A percentile compares a stretch with the other conserved stretches of the same genome.
Evolutionary conservation across 768 basidiomycete species (phyloP).

Genomic region (Suillus bovinus): DNA sequence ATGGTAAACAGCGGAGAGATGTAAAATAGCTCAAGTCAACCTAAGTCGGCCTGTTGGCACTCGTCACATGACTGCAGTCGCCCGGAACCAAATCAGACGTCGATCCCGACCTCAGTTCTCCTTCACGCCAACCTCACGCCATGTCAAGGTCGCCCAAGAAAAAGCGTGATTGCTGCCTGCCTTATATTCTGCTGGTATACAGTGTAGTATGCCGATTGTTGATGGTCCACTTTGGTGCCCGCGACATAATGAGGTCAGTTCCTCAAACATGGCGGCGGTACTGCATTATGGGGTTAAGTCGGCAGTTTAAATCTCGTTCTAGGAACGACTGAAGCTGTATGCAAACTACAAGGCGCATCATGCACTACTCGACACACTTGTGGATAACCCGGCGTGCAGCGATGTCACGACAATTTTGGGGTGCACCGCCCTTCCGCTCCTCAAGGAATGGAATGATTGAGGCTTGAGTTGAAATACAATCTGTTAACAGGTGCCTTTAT

Average conservation of each 20-base stretch:
- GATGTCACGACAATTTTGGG: constrained; percentile 24
- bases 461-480: constrained; percentile 34
- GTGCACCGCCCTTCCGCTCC: constrained; percentile 32
- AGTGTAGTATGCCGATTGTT: constrained; percentile 15
- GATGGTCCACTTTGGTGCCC: constrained; percentile 26
- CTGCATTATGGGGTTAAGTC: not conserved
- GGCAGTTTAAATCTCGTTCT: not conserved
- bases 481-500: constrained; percentile 32
- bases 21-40: no score
- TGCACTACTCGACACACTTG: constrained; percentile 30
- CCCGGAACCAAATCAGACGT: no score
- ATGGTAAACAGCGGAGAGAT: not conserved
- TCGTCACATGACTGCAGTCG: not conserved
- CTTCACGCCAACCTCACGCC: not conserved
- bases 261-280: not conserved
- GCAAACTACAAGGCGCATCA: constrained; percentile 37
- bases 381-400: constrained; percentile 27
- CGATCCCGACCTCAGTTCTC: no score
- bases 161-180: constrained; percentile 21
- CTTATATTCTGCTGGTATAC: constrained; percentile 14
- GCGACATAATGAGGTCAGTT: constrained; percentile 32
- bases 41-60: no score
- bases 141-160: constrained; percentile 16
- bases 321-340: constrained; percentile 40
- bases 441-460: constrained; percentile 35